These are phyloP conservation scores for Lipomyces mesembrius DNA, from an alignment of 805 yeast species.

Conservation along the genomic window DNA sequence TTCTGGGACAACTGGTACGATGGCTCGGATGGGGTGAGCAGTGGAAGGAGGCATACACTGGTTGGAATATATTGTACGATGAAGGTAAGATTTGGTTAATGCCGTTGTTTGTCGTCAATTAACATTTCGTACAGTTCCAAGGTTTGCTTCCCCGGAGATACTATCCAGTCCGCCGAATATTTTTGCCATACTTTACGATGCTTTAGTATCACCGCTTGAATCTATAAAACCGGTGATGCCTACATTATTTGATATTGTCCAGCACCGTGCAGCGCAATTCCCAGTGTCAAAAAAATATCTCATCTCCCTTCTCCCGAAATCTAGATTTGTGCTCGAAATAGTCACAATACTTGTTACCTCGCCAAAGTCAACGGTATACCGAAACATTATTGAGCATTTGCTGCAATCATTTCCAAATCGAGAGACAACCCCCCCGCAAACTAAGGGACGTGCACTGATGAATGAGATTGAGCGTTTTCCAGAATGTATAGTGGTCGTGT, in stretches of 20 bases:
- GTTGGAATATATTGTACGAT: conserved; percentile 42
- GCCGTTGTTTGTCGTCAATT: not conserved
- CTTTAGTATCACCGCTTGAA: conserved; percentile 5
- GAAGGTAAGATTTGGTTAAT: conserved; percentile 15
- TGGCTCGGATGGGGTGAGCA: conserved; percentile 79
- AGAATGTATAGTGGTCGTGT: conserved; percentile 67
- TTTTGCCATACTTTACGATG: conserved; percentile 16
- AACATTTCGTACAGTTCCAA: conserved; percentile 7
- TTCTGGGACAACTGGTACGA: conserved; percentile 64
- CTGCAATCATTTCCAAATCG: conserved; percentile 11
- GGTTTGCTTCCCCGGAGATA: conserved; percentile 14
- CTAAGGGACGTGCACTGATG: conserved; percentile 49
- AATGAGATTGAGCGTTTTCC: conserved; percentile 69
- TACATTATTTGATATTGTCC: conserved; percentile 9
- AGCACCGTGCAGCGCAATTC: conserved; percentile 1
- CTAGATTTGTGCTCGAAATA: conserved; percentile 17
- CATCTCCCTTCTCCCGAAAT: conserved; percentile 11
- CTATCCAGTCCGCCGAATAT: conserved; percentile 21
- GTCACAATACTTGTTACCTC: conserved; percentile 14
- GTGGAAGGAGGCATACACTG: conserved; percentile 48
- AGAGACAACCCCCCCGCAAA: not conserved
- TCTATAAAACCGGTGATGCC: not conserved
- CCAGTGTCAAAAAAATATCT: conserved; percentile 2
- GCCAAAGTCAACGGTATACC: conserved; percentile 16
- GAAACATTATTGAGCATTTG: conserved; percentile 8